Evolutionary conservation across 2,329 filamentous ascomycete species (phyloP).

Genomic region (Trichoderma sp.): DNA sequence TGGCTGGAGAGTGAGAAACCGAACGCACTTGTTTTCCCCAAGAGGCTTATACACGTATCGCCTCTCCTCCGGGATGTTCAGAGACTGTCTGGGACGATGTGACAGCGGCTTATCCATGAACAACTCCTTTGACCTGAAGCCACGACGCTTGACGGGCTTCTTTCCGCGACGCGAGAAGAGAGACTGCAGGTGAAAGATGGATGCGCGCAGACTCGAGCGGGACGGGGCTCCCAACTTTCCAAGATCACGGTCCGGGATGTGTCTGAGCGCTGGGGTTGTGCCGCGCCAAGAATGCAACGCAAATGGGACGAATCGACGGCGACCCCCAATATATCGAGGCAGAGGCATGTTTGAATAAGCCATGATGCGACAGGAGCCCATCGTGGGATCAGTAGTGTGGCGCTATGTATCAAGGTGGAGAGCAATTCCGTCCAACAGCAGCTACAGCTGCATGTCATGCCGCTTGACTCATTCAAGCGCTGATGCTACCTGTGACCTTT

Average conservation of each 20-base stretch:
- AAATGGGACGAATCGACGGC: not conserved
- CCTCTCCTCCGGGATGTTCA: not conserved
- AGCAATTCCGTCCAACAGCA: not conserved
- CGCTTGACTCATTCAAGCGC: slow-evolving; percentile 10
- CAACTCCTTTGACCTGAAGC: not conserved
- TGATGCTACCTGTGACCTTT: not conserved
- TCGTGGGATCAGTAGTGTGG: slow-evolving; percentile 8
- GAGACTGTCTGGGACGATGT: not conserved
- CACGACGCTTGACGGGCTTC: slow-evolving; percentile 6
- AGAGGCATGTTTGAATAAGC: not conserved
- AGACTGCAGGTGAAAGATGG: not conserved
- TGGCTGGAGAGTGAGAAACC: slow-evolving; percentile 34
- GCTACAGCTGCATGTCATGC: slow-evolving; percentile 13
- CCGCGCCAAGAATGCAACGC: not conserved
- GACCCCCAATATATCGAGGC: not conserved
- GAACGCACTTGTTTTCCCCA: slow-evolving; percentile 25
- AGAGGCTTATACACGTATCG: slow-evolving; percentile 26
- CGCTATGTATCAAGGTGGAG: slow-evolving; percentile 15
- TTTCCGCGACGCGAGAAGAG: not conserved
- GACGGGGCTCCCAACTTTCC: no score
- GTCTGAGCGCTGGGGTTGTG: not conserved
- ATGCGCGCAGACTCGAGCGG: not conserved
- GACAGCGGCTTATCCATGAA: not conserved
- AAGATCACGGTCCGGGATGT: not conserved
- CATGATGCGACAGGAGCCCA: not conserved